phyloP scores from a whole-genome alignment of 78 protist genomes.

The Dictyostelium capitatum region DNA sequence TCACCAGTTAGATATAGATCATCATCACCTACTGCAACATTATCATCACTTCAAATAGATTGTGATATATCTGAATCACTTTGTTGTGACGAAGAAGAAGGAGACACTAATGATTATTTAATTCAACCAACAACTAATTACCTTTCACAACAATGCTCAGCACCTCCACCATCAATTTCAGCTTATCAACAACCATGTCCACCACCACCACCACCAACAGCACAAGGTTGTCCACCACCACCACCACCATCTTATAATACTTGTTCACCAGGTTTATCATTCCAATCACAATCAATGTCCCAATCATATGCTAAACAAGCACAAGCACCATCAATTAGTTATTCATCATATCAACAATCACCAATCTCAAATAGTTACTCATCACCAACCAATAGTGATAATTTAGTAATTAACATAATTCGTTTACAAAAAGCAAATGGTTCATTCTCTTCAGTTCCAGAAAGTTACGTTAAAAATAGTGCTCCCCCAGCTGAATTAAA shows the following conservation, averaged over 20 bases:
- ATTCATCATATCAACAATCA: not conserved
- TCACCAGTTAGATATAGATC: not conserved
- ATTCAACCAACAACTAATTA: too few relatives aligned
- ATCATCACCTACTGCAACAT: not conserved
- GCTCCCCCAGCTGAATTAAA: not conserved
- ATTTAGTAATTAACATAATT: slow-evolving; percentile 17
- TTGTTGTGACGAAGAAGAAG: too few relatives aligned
- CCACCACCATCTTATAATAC: not conserved
- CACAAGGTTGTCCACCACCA: not conserved
- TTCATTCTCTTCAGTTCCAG: slow-evolving; percentile 1
- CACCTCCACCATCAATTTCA: not conserved
- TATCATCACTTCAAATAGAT: too few relatives aligned
- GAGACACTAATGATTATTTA: too few relatives aligned
- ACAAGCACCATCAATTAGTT: too few relatives aligned
- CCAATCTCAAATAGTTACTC: not conserved
- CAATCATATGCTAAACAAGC: not conserved
- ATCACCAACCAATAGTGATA: not conserved
- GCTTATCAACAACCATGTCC: not conserved
- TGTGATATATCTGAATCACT: too few relatives aligned
- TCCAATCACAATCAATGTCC: not conserved
- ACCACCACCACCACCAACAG: not conserved
- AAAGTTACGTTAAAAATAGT: too few relatives aligned
- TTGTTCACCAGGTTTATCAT: not conserved
- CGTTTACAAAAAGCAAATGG: slow-evolving; percentile 73
- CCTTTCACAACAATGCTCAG: too few relatives aligned